Conservation (phyloP, 1,284 basidiomycete species). For the Heliocybe sulcata region DNA sequence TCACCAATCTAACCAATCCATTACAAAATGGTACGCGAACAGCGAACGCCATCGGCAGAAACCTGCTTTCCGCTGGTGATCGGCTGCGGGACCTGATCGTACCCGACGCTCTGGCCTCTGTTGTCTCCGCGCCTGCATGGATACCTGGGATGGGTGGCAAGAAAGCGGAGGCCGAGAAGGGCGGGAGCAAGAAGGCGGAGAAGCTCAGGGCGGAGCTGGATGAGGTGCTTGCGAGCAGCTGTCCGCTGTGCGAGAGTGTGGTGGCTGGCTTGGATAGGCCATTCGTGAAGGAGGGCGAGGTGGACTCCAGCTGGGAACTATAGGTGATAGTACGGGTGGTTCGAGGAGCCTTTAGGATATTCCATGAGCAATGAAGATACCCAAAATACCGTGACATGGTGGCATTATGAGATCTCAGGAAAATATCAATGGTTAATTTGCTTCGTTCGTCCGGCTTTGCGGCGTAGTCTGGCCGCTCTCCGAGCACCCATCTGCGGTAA, state of each 20-base stretch:
- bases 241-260: conserved; percentile 88
- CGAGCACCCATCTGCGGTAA: conserved; percentile 64
- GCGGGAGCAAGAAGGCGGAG: conserved; percentile 50
- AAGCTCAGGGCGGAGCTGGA: conserved; percentile 78
- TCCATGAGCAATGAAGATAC: not conserved
- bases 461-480: conserved; percentile 63
- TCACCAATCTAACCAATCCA: conserved; percentile 41
- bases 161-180: conserved; percentile 40
- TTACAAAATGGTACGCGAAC: conserved; percentile 53
- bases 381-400: no score
- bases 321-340: conserved; percentile 25
- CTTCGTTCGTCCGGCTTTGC: conserved; percentile 66
- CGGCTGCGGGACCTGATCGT: conserved; percentile 84
- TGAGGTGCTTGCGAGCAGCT: conserved; percentile 78
- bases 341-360: not conserved
- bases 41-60: conserved; percentile 65
- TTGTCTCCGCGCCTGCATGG: conserved; percentile 61
- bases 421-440: conserved; percentile 64
- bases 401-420: no score
- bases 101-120: conserved; percentile 80
- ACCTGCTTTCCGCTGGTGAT: conserved; percentile 84
- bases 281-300: conserved; percentile 78
- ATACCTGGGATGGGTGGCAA: conserved; percentile 53
- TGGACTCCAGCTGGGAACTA: conserved; percentile 76
- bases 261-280: conserved; percentile 81